Evolutionary conservation across 495 filamentous ascomycete genomes (phyloP).

Genomic region (Friedmanniomyces simplex): DNA sequence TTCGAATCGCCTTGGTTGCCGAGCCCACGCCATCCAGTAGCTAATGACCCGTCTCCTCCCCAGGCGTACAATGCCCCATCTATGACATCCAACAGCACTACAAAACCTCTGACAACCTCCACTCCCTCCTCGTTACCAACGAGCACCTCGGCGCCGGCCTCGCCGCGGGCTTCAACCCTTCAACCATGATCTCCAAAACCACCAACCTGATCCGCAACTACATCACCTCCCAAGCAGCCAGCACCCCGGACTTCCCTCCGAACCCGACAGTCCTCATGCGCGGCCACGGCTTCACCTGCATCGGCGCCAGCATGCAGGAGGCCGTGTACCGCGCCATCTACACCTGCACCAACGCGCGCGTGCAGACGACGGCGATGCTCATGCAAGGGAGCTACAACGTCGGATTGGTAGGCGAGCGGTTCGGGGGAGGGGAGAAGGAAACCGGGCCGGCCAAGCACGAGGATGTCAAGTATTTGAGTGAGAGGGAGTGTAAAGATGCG

Average conservation of each 20-base stretch:
- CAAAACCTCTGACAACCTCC: constrained; percentile 20
- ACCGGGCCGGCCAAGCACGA: constrained; percentile 28
- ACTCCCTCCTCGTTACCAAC: constrained; percentile 34
- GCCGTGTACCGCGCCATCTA: constrained; percentile 31
- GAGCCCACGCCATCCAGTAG: neutral
- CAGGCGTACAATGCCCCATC: constrained; percentile 22
- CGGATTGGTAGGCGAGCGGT: constrained; percentile 18
- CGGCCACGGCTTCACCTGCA: constrained; percentile 30
- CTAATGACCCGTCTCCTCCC: neutral
- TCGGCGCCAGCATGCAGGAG: constrained; percentile 25
- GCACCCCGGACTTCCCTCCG: constrained; percentile 6
- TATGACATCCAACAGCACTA: constrained; percentile 28
- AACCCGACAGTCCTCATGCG: constrained; percentile 28
- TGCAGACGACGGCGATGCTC: constrained; percentile 27
- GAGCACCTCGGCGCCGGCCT: constrained; percentile 39
- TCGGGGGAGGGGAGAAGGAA: constrained; percentile 31
- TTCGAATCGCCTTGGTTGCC: neutral
- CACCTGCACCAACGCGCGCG: constrained; percentile 27
- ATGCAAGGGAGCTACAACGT: constrained; percentile 25
- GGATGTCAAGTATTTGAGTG: constrained; percentile 29
- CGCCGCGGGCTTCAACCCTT: constrained; percentile 27
- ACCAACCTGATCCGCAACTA: constrained; percentile 12
- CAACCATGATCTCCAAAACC: constrained; percentile 15
- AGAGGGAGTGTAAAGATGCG: constrained; percentile 28
- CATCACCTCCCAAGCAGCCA: constrained; percentile 7